Evolutionary conservation across 768 basidiomycete species (phyloP), one percentile per base, ranked within the genome.

Genomic region (Boletus huronensis): DNA sequence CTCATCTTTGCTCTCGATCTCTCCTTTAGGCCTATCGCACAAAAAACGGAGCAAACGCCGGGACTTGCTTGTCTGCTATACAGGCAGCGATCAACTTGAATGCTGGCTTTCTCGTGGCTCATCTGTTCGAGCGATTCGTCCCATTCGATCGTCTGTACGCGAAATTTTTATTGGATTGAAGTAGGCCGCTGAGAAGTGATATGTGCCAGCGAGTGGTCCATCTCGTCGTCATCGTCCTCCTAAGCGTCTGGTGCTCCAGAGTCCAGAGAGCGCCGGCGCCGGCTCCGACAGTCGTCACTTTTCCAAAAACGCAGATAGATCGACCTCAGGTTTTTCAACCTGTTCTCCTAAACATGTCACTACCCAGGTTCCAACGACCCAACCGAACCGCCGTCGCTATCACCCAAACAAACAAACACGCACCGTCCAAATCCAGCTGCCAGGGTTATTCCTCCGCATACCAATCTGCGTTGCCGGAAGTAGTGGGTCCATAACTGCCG

Each of bases 81-180:
- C 16, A 35, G 34, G 14, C 34, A 6, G 34, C 34, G 34, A 35
- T 13, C 6, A 14, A n/a, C n/a, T n/a, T n/a, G n/a, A n/a, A 35
- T 17, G 14, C 14, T 77, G 2, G 79, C 79, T 62, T 90, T 92
- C 57, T 89, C 88, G 21, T 80, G 77, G 34, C 71, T 79, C 75
- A 93, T 72, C 36, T 80, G 75, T 29, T 90, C 87, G 3, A 92
- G 70, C 25, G 79, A 72, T 3, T 75, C 72, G 56, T 87, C 82
- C 89, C 89, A 92, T 50, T 80, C 79, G 16, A 92, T 81, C 50
- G 76, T 68, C 55, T 83, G 77, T 0, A 82, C 67, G 41, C 82
- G 85, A 0, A 87, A 87, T 62, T 91, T 91, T 64, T 74, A 70
- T 14, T 67, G 65, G 0, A 50, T n/a, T n/a, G n/a, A 44, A 10